Percentiles rank a stretch among this genome's conserved stretches.
phyloP scores from a whole-genome alignment of 257 asterid species.

The Datura wrightii region DNA sequence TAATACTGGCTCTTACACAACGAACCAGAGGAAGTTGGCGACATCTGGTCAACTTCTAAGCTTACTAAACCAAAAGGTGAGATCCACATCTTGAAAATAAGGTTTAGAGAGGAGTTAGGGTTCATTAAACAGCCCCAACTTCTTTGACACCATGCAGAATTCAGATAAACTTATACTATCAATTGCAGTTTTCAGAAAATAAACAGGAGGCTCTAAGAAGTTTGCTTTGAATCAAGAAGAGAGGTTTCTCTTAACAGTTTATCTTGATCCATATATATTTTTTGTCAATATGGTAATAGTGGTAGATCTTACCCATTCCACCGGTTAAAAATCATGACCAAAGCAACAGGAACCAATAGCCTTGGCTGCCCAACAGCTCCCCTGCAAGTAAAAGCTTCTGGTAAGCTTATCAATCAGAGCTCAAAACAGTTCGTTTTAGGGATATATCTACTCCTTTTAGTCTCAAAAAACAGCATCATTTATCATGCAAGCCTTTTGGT shows the following conservation, averaged over 20 bases:
- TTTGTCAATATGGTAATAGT: not conserved
- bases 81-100: not conserved
- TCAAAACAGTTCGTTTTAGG: not conserved
- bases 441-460: not conserved
- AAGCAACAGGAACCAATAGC: slow-evolving; percentile 76
- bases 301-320: slow-evolving; percentile 75
- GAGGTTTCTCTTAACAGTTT: not conserved
- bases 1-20: not conserved
- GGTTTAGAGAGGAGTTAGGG: not conserved
- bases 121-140: not conserved
- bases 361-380: slow-evolving; percentile 92
- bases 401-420: not conserved
- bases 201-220: not conserved
- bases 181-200: slow-evolving; percentile 9
- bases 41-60: not conserved
- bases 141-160: not conserved
- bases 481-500: not conserved
- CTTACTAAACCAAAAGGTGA: not conserved
- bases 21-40: too few species aligned
- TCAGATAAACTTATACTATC: not conserved
- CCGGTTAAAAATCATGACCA: slow-evolving; percentile 89
- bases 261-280: not conserved
- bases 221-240: not conserved
- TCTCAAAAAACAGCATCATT: not conserved
- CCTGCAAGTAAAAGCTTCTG: slow-evolving; percentile 52